Evolutionary conservation across 345 rosid species (phyloP).

Genomic region (Chamaenerion angustifolium): DNA sequence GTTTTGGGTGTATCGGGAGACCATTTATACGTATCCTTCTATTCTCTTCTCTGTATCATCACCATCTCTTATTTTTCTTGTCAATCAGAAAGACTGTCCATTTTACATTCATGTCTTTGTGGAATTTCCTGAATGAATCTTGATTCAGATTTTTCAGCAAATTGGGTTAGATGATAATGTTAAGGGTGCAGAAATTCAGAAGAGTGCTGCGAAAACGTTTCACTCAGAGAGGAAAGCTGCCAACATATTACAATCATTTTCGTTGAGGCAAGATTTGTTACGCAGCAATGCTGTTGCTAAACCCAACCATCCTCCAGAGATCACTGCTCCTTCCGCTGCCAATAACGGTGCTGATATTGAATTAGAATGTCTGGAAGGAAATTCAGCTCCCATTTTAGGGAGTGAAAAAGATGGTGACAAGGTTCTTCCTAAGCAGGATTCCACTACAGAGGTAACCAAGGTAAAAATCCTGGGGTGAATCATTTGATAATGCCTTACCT

Average conservation of each 20-base stretch:
- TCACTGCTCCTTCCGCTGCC: slow-evolving; percentile 37
- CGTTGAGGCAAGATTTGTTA: slow-evolving; percentile 43
- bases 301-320: slow-evolving; percentile 32
- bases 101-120: background rate
- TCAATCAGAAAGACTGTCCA: background rate
- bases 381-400: slow-evolving; percentile 28
- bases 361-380: slow-evolving; percentile 44
- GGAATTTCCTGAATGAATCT: slow-evolving; percentile 26
- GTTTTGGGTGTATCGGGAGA: slow-evolving; percentile 42
- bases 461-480: slow-evolving; percentile 27
- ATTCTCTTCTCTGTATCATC: background rate
- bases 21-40: slow-evolving; percentile 80
- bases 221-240: slow-evolving; percentile 59
- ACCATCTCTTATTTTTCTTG: background rate
- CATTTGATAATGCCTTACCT: slow-evolving; percentile 2
- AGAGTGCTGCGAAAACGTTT: slow-evolving; percentile 31
- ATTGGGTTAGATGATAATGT: slow-evolving; percentile 16
- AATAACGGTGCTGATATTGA: slow-evolving; percentile 37
- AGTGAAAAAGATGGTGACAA: slow-evolving; percentile 56
- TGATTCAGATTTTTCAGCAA: slow-evolving; percentile 58
- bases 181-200: slow-evolving; percentile 41
- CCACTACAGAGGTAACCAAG: slow-evolving; percentile 53
- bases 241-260: slow-evolving; percentile 59
- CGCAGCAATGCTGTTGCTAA: slow-evolving; percentile 30
- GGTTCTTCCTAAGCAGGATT: slow-evolving; percentile 41